These are phyloP conservation scores for Aspergillus nomiae DNA, from an alignment of 2,329 filamentous ascomycete species.

Conservation along the genomic window DNA sequence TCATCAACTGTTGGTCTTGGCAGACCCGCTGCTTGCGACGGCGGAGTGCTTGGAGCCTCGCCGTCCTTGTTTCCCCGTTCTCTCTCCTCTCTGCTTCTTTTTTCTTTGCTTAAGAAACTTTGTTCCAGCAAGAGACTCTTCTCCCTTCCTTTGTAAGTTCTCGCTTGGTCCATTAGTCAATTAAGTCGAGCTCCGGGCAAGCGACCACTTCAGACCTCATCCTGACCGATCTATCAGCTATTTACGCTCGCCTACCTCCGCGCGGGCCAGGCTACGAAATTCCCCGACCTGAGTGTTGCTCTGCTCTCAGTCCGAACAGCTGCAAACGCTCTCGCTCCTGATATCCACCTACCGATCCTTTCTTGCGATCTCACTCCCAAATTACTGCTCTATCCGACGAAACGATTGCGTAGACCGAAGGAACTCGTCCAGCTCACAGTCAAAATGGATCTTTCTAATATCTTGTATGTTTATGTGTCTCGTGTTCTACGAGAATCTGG, in stretches of 20 bases:
- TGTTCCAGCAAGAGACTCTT: neutral
- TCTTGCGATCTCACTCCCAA: neutral
- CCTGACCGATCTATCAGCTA: slow-evolving; percentile 4
- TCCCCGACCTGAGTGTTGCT: neutral
- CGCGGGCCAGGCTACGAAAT: slow-evolving; percentile 13
- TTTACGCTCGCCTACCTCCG: neutral
- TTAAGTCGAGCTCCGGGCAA: neutral
- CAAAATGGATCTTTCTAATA: slow-evolving; percentile 87
- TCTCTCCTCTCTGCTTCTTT: slow-evolving; percentile 11
- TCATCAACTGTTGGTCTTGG: slow-evolving; percentile 30
- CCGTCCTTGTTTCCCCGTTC: slow-evolving; percentile 23
- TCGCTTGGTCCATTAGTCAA: neutral
- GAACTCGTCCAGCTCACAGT: neutral
- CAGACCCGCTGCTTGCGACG: slow-evolving; percentile 39
- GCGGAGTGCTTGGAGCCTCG: slow-evolving; percentile 23
- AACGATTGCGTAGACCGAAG: slow-evolving; percentile 2
- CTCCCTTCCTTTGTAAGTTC: slow-evolving; percentile 3
- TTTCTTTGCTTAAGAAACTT: slow-evolving; percentile 1
- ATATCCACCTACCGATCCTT: neutral
- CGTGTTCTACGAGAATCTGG: slow-evolving; percentile 14
- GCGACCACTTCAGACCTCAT: slow-evolving; percentile 9
- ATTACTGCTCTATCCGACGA: neutral
- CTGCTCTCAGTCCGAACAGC: neutral
- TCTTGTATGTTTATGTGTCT: slow-evolving; percentile 68
- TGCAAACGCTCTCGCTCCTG: neutral